Conservation (phyloP, 2,329 filamentous ascomycete genomes). For the Trichoderma harzianum region DNA sequence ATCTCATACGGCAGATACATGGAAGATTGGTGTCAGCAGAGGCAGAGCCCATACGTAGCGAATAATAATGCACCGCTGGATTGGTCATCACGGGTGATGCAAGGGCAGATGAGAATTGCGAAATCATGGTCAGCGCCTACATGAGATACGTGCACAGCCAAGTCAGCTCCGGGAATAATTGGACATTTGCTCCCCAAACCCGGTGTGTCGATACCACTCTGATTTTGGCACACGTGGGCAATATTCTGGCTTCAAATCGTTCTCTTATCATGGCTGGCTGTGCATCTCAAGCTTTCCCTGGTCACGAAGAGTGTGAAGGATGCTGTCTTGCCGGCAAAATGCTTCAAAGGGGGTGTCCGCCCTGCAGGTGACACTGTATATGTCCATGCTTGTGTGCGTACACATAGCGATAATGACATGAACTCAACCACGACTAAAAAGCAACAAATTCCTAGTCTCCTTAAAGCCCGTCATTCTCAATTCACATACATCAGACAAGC, state of each 20-base stretch:
- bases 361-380: neutral
- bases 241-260: neutral
- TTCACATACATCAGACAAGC: neutral
- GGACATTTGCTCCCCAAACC: neutral
- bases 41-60: neutral
- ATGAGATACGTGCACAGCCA: neutral
- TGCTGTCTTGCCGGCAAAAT: neutral
- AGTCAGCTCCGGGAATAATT: neutral
- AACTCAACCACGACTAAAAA: neutral
- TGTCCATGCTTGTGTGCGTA: neutral
- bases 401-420: neutral
- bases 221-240: neutral
- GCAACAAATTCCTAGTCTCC: no score
- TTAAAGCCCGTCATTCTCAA: neutral
- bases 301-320: neutral
- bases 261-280: neutral
- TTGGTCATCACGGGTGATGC: slow-evolving; percentile 12
- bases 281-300: neutral
- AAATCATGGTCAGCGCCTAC: neutral
- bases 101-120: slow-evolving; percentile 4
- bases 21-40: neutral
- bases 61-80: neutral
- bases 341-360: neutral
- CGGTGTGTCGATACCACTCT: neutral
- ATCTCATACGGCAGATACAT: neutral